Evolutionary conservation across 2,329 filamentous ascomycete genomes (phyloP).

Genomic region (Cadophora luteo-olivacea): DNA sequence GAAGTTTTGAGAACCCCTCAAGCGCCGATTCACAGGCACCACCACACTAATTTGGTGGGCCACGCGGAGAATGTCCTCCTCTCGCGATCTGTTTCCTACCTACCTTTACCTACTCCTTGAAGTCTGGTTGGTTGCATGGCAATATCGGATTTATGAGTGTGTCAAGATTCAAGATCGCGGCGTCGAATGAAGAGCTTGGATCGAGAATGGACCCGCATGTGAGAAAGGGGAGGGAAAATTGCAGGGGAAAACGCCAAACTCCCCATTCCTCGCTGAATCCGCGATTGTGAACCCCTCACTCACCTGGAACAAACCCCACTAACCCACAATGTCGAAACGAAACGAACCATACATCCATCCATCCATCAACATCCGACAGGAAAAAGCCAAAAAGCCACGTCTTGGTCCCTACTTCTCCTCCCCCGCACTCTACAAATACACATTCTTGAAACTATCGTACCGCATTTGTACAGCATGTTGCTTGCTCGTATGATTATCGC

Average conservation of each 20-base stretch:
- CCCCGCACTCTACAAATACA: conserved; percentile 4
- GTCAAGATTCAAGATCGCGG: conserved; percentile 6
- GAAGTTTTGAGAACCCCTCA: background rate
- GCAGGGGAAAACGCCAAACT: background rate
- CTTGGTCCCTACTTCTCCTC: background rate
- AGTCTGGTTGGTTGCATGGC: background rate
- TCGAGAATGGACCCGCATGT: background rate
- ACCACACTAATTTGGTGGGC: background rate
- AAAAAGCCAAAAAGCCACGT: background rate
- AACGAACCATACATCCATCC: background rate
- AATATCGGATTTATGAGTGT: background rate
- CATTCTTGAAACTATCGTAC: conserved; percentile 8
- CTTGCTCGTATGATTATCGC: conserved; percentile 2
- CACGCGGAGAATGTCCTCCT: background rate
- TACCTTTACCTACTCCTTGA: no score
- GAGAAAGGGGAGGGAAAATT: background rate
- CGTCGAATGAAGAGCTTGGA: background rate
- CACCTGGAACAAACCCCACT: background rate
- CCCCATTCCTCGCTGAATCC: background rate
- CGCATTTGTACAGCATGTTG: background rate
- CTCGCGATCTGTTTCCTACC: no score
- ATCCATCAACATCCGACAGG: background rate
- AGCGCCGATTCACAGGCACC: background rate
- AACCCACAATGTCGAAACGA: background rate
- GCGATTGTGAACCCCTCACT: conserved; percentile 5